Conservation (phyloP, 768 basidiomycete genomes). For the Amanita pallidorosea region DNA sequence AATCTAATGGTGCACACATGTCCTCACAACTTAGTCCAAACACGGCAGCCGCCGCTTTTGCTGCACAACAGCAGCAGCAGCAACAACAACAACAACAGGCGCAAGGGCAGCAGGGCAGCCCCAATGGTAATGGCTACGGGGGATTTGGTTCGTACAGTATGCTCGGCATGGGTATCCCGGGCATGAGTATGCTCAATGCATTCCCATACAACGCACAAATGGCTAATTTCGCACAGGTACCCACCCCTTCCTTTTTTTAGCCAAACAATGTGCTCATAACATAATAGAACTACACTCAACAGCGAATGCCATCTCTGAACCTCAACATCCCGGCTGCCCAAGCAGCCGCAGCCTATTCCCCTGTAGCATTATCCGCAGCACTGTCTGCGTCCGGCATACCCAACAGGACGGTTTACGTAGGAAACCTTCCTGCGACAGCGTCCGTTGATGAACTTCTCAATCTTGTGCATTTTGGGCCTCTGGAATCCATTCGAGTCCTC, state of each 20-base stretch:
- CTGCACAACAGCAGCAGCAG: slow-evolving; percentile 33
- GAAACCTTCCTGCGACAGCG: slow-evolving; percentile 89
- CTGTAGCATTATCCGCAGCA: slow-evolving; percentile 61
- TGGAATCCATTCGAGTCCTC: slow-evolving; percentile 88
- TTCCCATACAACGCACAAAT: slow-evolving; percentile 69
- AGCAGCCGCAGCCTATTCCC: slow-evolving; percentile 50
- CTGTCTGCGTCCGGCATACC: slow-evolving; percentile 54
- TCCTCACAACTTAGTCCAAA: slow-evolving; percentile 60
- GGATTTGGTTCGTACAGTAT: slow-evolving; percentile 64
- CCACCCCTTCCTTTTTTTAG: slow-evolving; percentile 6
- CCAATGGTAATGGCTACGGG: slow-evolving; percentile 42
- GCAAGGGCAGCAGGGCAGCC: slow-evolving; percentile 31
- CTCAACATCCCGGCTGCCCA: slow-evolving; percentile 63
- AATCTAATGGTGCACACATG: slow-evolving; percentile 40
- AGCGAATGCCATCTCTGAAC: slow-evolving; percentile 56
- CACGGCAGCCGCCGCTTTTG: slow-evolving; percentile 41
- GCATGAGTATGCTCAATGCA: slow-evolving; percentile 58
- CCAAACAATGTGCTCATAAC: slow-evolving; percentile 9
- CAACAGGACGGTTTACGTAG: slow-evolving; percentile 93
- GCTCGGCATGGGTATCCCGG: slow-evolving; percentile 73
- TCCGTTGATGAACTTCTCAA: slow-evolving; percentile 97
- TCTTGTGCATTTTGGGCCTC: slow-evolving; percentile 94
- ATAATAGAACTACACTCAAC: slow-evolving; percentile 36
- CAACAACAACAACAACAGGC: slow-evolving; percentile 34
- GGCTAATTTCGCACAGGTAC: slow-evolving; percentile 57